Evolutionary conservation across 441 rosid species (phyloP), one percentile per base, ranked within the genome.

Genomic region (Populus hybrid): DNA sequence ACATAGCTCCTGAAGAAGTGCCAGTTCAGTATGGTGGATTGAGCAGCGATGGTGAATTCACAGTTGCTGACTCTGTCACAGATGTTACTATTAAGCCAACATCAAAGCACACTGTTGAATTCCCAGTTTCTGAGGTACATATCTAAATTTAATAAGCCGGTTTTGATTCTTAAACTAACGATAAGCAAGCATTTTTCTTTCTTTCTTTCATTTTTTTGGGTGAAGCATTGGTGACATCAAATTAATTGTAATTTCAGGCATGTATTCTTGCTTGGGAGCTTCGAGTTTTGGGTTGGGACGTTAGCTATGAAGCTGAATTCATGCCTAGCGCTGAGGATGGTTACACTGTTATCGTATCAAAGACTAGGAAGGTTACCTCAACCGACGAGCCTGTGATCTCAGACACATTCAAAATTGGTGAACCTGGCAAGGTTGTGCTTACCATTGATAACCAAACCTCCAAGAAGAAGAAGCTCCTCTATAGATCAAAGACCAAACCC

Each of bases 391-490:
- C 97, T 7, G 84, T 93, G 53, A 83, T 90, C 53, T 75, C 77
- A 7, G 86, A 87, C 64, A 82, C 80, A 84, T 93, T 91, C 91
- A 93, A 91, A 84, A 91, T 85, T 36, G 69, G 79, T 2, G 97
- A 93, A 64, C 77, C 88, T 63, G 98, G 98, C 20, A 93, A 93
- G 73, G 78, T 94, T 68, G 81, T 89, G 80, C 88, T 93, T 77
- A 89, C 94, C 3, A 77, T 94, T 26, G 94, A 93, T 84, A 94
- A 94, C 69, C 95, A 89, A 71, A 89, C 95, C 63, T 84, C 97
- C 16, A 91, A 88, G 86, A 94, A 87, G 94, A 94, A 92, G 94
- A 90, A 86, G 87, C 90, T 94, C 45, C 89, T 94, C 73, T 93
- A 89, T 89, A 89, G 98, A 91, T 93, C 88, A 82, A 90, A 87